Conservation (phyloP, 352 stramenopile species). For the Globisporangium alternatum region DNA sequence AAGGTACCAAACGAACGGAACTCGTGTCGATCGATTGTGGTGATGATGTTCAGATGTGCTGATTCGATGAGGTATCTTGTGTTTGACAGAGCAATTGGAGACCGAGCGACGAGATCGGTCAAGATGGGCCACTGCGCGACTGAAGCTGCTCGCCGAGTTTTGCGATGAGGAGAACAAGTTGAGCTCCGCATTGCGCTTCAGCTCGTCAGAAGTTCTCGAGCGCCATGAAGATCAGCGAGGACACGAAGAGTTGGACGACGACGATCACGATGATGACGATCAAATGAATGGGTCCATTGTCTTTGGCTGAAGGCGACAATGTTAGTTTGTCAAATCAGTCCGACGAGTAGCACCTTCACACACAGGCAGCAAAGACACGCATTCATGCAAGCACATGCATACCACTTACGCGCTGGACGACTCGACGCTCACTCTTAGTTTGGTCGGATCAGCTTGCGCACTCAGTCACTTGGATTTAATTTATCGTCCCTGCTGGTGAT, state of each 20-base stretch:
- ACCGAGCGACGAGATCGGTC: constrained; percentile 59
- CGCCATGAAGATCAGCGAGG: neutral
- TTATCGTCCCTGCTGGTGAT: constrained; percentile 1
- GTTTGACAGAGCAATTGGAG: constrained; percentile 52
- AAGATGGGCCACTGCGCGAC: constrained; percentile 57
- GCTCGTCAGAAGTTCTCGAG: neutral
- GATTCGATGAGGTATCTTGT: neutral
- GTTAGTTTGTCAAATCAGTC: neutral
- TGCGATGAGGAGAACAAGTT: constrained; percentile 82
- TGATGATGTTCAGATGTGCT: neutral
- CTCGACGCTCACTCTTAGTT: neutral
- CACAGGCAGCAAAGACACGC: constrained; percentile 1
- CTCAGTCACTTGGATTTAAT: constrained; percentile 11
- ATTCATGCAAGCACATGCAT: neutral
- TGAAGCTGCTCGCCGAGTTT: constrained; percentile 76
- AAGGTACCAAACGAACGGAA: constrained; percentile 31
- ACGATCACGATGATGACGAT: constrained; percentile 17
- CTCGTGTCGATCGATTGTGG: constrained; percentile 7
- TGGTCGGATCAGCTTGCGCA: neutral
- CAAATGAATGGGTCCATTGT: constrained; percentile 28
- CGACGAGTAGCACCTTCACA: neutral
- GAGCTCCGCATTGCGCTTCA: constrained; percentile 26
- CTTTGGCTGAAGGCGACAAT: constrained; percentile 24
- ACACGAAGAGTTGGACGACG: constrained; percentile 3
- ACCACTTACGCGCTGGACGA: constrained; percentile 3